Conservation (phyloP, 208 protist species). For the Trypanosoma platydactyli region DNA sequence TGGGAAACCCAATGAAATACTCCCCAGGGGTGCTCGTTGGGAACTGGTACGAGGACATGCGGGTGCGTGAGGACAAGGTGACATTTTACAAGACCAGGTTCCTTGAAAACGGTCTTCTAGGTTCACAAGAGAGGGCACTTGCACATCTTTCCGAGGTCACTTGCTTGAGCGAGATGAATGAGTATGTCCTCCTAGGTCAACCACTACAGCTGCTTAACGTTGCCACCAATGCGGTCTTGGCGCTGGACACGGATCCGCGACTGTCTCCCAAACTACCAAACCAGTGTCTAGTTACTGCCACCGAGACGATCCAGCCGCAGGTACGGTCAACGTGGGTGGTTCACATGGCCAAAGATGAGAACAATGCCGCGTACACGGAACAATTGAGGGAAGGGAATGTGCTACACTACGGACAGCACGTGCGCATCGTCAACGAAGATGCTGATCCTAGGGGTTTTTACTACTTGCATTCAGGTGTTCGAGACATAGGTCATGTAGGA, state of each 20-base stretch:
- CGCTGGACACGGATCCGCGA: slow-evolving; percentile 40
- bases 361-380: slow-evolving; percentile 68
- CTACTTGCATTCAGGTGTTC: slow-evolving; percentile 66
- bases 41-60: slow-evolving; percentile 89
- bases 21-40: slow-evolving; percentile 82
- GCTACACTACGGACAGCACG: slow-evolving; percentile 87
- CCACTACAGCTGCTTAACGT: slow-evolving; percentile 55
- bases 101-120: not conserved
- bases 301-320: slow-evolving; percentile 29
- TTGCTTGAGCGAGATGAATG: slow-evolving; percentile 21
- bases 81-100: slow-evolving; percentile 50
- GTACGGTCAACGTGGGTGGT: slow-evolving; percentile 77
- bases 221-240: slow-evolving; percentile 48
- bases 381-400: slow-evolving; percentile 39
- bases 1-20: slow-evolving; percentile 54
- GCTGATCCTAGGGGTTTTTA: slow-evolving; percentile 55
- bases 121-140: not conserved
- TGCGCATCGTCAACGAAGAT: slow-evolving; percentile 75
- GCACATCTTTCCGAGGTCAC: slow-evolving; percentile 37
- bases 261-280: slow-evolving; percentile 19
- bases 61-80: slow-evolving; percentile 64
- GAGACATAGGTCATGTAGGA: slow-evolving; percentile 24
- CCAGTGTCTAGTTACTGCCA: slow-evolving; percentile 32
- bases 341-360: slow-evolving; percentile 57
- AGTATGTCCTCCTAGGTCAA: slow-evolving; percentile 51